Base-by-base conservation (phyloP, 2,329 filamentous ascomycete genomes). In the Zopfia rhizophila region DNA sequence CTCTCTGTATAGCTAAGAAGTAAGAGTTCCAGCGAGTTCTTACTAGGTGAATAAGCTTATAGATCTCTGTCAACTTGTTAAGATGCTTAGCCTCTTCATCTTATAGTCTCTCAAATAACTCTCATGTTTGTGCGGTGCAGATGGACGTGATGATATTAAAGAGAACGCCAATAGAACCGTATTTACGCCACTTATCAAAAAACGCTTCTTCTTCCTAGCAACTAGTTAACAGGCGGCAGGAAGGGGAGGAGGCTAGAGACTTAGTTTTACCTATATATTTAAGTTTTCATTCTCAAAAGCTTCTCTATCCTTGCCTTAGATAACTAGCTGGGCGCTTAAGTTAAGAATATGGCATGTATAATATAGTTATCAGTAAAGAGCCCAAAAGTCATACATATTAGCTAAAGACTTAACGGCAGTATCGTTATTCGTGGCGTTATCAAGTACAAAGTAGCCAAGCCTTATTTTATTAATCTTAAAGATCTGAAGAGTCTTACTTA, bases 391-490 rank as follows among this genome's bases (percentile, higher is more conserved):
- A 40, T 17, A 21, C 38, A 30, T 18, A 8, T 30, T 28, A n/a
- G 38, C 13, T 31, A 40, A 25, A 10, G 30, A 16, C 16, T 29
- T 22, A n/a, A 48, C 32, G 4, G 45, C 45, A 18, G 38, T 42
- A 35, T 45, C 30, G 25, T 45, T 38, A 33, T 44, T 44, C 11
- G 21, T 24, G 12, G 42, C 42, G 19, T 45, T 45, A 22, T 45
- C 35, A 32, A 45, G 42, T 19, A 38, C 33, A 38, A 45, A 45
- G 35, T 32, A 45, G 5, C 42, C 27, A 25, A 45, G 14, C n/a
- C 27, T 29, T 17, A 17, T n/a, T 12, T 32, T 24, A 17, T 43
- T 24, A 7, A 43, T 16, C 22, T 18, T 13, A 29, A 28, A 43
- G 8, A 18, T 8, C n/a, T 18, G 27, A 5, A 45, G 25, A 16